Evolutionary conservation across 495 filamentous ascomycete genomes (phyloP).

Genomic region (Letharia lupina): DNA sequence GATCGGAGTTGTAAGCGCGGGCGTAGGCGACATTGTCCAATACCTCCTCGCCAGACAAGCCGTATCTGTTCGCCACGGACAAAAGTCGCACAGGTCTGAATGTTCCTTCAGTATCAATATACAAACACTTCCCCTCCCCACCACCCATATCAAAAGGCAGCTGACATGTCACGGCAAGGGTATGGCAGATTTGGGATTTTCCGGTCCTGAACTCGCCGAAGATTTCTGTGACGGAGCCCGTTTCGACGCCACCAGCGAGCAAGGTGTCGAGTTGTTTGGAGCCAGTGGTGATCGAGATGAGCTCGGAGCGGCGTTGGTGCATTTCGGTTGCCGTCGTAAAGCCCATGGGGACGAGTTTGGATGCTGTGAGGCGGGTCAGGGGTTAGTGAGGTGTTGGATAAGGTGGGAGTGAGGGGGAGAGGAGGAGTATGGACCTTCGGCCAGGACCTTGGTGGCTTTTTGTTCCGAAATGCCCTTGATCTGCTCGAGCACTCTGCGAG

Average conservation of each 20-base stretch:
- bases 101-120: slow-evolving; percentile 97
- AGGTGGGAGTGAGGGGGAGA: not conserved
- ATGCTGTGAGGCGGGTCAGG: slow-evolving; percentile 46
- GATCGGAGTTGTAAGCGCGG: slow-evolving; percentile 95
- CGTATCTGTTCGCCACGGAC: slow-evolving; percentile 86
- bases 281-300: slow-evolving; percentile 95
- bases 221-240: slow-evolving; percentile 95
- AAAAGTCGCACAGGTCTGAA: slow-evolving; percentile 88
- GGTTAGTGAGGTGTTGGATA: slow-evolving; percentile 5
- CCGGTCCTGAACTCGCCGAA: slow-evolving; percentile 98
- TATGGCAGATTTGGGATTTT: slow-evolving; percentile 97
- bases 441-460: slow-evolving; percentile 88
- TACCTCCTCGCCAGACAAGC: slow-evolving; percentile 91
- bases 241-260: slow-evolving; percentile 89
- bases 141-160: slow-evolving; percentile 98
- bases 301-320: slow-evolving; percentile 89
- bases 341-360: slow-evolving; percentile 94
- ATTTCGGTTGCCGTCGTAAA: slow-evolving; percentile 99
- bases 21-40: slow-evolving; percentile 97
- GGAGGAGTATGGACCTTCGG: slow-evolving; percentile 56
- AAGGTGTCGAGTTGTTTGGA: slow-evolving; percentile 95
- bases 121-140: slow-evolving; percentile 97
- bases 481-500: slow-evolving; percentile 74
- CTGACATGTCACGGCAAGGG: slow-evolving; percentile 95
- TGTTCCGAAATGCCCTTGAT: slow-evolving; percentile 97